These are phyloP conservation scores for Verbascum thapsus DNA, from an alignment of 257 asterid genomes.

Conservation along the genomic window DNA sequence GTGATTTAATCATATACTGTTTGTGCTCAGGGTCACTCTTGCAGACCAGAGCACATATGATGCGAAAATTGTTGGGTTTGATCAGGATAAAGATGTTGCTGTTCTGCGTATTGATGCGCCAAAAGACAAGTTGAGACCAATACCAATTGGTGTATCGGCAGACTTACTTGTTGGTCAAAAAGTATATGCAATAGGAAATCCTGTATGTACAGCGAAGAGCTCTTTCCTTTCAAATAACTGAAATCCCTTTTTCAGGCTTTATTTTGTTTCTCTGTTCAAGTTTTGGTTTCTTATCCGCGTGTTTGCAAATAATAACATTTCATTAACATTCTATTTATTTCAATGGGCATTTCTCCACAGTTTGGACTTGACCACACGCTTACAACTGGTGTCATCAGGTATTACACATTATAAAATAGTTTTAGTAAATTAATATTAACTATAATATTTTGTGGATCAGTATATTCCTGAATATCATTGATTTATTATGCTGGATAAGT, in stretches of 20 bases:
- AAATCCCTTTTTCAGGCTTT: constrained; percentile 8
- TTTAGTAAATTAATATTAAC: background rate
- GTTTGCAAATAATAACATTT: background rate
- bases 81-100: constrained; percentile 98
- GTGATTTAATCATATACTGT: constrained; percentile 24
- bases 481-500: constrained; percentile 1
- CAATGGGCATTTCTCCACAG: constrained; percentile 39
- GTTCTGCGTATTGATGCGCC: constrained; percentile 78
- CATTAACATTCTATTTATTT: constrained; percentile 23
- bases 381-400: constrained; percentile 83
- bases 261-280: background rate
- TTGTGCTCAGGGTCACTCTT: constrained; percentile 58
- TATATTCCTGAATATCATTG: background rate
- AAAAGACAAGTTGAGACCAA: constrained; percentile 80
- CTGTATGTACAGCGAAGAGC: constrained; percentile 49
- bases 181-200: constrained; percentile 98
- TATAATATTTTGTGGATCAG: background rate
- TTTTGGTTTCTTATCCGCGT: background rate
- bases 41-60: constrained; percentile 83
- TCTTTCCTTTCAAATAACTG: constrained; percentile 18
- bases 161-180: constrained; percentile 99
- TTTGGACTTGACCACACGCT: constrained; percentile 84
- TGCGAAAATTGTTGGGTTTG: constrained; percentile 92
- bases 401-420: background rate
- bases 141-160: constrained; percentile 85